Conservation (phyloP, 2,329 filamentous ascomycete species). For the Trichoderma guizhouense region DNA sequence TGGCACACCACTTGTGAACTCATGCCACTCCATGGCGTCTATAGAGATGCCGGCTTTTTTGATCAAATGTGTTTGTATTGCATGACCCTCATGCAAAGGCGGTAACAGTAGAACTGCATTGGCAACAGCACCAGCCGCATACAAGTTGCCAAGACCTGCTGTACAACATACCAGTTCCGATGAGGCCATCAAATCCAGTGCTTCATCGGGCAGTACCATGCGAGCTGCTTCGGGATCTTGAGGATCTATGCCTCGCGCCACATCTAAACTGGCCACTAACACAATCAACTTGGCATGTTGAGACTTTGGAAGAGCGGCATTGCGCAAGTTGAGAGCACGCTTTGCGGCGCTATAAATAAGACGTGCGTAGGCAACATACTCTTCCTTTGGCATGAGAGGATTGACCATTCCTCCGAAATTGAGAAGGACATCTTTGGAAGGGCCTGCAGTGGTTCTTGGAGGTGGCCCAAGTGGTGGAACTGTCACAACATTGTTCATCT, state of each 20-base stretch:
- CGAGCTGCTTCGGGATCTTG: neutral
- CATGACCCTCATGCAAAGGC: neutral
- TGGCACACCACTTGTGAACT: neutral
- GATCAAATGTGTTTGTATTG: neutral
- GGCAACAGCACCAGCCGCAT: neutral
- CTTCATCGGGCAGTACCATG: neutral
- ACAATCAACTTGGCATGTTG: conserved; percentile 1
- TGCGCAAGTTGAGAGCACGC: neutral
- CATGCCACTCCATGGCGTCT: conserved; percentile 6
- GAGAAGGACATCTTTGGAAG: neutral
- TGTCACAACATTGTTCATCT: neutral
- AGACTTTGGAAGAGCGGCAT: neutral
- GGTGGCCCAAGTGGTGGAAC: conserved; percentile 14
- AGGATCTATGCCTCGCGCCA: neutral
- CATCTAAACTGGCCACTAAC: neutral
- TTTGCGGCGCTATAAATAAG: neutral
- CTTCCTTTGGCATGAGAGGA: neutral
- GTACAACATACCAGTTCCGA: neutral
- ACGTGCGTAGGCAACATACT: conserved; percentile 1
- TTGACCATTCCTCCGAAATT: conserved; percentile 15
- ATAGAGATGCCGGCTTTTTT: neutral
- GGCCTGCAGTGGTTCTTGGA: neutral
- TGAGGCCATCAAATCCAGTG: neutral
- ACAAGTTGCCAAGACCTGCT: conserved; percentile 6
- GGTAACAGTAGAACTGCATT: neutral